These are phyloP conservation scores for Hanseniaspora lachancei DNA, from an alignment of 805 yeast species.

Conservation along the genomic window DNA sequence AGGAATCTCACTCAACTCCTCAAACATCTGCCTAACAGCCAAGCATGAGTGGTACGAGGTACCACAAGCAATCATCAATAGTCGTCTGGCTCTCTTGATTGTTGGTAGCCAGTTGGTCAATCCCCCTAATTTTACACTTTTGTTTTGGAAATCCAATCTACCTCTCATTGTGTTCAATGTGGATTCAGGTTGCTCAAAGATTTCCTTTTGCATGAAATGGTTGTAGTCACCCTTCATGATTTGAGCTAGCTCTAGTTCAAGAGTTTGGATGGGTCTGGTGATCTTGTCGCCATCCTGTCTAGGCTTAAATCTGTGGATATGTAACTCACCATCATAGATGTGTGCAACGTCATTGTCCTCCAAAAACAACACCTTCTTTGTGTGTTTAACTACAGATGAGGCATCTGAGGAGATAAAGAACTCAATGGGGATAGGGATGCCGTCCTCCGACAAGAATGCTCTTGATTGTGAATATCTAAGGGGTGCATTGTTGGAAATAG, in stretches of 20 bases:
- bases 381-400: constrained; percentile 89
- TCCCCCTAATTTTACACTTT: constrained; percentile 76
- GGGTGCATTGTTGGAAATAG: constrained; percentile 37
- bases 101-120: constrained; percentile 70
- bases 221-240: constrained; percentile 94
- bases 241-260: constrained; percentile 92
- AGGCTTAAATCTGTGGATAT: constrained; percentile 89
- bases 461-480: constrained; percentile 87
- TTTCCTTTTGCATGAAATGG: constrained; percentile 98
- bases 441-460: constrained; percentile 91
- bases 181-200: constrained; percentile 96
- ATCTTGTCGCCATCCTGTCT: constrained; percentile 72
- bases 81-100: constrained; percentile 85
- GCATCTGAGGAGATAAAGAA: constrained; percentile 95
- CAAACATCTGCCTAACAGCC: constrained; percentile 92
- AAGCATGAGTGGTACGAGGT: constrained; percentile 97
- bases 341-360: constrained; percentile 99
- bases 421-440: constrained; percentile 85
- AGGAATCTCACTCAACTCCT: constrained; percentile 90
- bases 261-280: constrained; percentile 87
- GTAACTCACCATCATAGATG: constrained; percentile 94
- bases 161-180: constrained; percentile 99
- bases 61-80: constrained; percentile 98
- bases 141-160: constrained; percentile 80
- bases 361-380: constrained; percentile 87